Evolutionary conservation across 768 basidiomycete species (phyloP), one percentile per base, ranked within the genome.

Genomic region (Neoboletus brunneissimus): DNA sequence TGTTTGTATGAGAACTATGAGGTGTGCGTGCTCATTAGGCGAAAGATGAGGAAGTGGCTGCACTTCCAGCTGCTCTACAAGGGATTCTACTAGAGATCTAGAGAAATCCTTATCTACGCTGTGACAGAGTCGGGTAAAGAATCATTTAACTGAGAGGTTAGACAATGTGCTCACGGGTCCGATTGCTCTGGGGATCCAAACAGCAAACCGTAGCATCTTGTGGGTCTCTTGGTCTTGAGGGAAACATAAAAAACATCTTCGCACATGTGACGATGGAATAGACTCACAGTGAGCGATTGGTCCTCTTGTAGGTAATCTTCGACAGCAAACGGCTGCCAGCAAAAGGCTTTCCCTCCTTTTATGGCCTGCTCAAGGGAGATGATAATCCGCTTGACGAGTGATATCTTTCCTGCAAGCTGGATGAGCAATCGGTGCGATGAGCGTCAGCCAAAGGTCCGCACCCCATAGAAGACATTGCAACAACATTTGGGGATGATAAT

Each of bases 381-480:
- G 41, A 96, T 84, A 59, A 94, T 85, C 34, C 83, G 81, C 63
- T 95, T 93, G 43, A 96, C 94, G 8, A 94, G 69, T 55, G 90
- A 89, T 38, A 91, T 69, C 70, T 96, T 96, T 38, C 86, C 94
- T 95, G 67, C 8, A 45, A 13, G 51, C 48, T 16, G 35, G 35
- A 45, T 63, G 38, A 53, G 51, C 41, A 29, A 56, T 51, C n/a
- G 32, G 44, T 13, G 4, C 9, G 12, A 13, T 10, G 10, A 57
- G 38, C 35, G 42, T 35, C 38, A 42, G 27, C 37, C 44, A 46
- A 35, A 31, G 15, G 22, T 47, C 68, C 83, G 54, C 62, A 95
- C 95, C 88, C 94, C 94, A 96, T 9, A 97, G 74, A 53, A 98
- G 76, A 67, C 93, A 96, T 66, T 98, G 95, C 13, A 94, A 73